Conservation (phyloP, 306 rosid species). For the Lathyrus oleraceus region DNA sequence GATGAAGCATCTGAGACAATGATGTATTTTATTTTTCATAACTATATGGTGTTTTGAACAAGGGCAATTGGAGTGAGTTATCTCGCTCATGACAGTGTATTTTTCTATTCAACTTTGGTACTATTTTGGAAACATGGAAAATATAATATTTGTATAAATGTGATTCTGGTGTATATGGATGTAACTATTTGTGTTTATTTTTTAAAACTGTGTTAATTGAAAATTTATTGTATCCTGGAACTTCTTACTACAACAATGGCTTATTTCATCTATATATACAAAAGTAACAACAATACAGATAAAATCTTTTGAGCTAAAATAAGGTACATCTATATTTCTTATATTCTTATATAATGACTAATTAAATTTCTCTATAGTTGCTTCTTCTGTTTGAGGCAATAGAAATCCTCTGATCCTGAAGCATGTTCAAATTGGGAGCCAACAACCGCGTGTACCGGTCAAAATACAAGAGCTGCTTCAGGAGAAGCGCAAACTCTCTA, state of each 20-base stretch:
- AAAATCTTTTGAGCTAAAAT: conserved; percentile 29
- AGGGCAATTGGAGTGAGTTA: conserved; percentile 27
- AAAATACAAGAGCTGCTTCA: conserved; percentile 95
- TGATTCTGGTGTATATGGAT: conserved; percentile 28
- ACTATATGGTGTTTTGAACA: conserved; percentile 9
- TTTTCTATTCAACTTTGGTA: not conserved
- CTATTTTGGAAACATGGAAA: conserved; percentile 17
- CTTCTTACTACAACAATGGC: conserved; percentile 27
- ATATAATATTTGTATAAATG: conserved; percentile 7
- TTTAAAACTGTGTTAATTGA: not conserved
- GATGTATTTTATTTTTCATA: not conserved
- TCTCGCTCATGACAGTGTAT: not conserved
- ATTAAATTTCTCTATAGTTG: conserved; percentile 46
- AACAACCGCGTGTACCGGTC: conserved; percentile 88
- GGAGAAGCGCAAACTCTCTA: conserved; percentile 86
- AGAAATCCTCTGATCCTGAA: conserved; percentile 86
- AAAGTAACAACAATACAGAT: conserved; percentile 18
- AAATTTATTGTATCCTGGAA: not conserved
- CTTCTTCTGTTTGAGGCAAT: conserved; percentile 72
- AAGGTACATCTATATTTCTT: conserved; percentile 23
- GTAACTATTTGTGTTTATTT: conserved; percentile 13
- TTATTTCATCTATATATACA: conserved; percentile 28
- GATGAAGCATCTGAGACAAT: conserved; percentile 14
- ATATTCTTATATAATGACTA: conserved; percentile 16
- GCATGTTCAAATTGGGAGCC: conserved; percentile 95